Conservation (phyloP, 1,284 basidiomycete species). For the Ceratobasidium sp. region DNA sequence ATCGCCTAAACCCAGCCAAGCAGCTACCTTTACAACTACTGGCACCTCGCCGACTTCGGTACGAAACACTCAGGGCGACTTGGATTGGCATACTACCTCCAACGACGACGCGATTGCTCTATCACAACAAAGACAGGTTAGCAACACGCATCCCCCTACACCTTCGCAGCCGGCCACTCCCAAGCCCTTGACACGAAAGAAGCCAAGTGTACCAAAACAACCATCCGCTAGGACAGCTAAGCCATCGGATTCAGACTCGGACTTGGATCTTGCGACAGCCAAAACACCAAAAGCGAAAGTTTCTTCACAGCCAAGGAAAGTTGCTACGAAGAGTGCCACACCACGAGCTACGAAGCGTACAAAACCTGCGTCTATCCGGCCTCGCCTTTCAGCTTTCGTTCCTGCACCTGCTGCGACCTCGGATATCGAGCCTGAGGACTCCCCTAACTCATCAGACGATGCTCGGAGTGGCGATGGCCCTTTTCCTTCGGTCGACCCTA, state of each 20-base stretch:
- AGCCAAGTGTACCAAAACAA: too few relatives aligned
- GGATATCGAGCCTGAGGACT: conserved; percentile 21
- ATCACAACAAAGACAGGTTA: background rate
- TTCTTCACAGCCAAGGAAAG: background rate
- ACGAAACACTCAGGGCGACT: too few relatives aligned
- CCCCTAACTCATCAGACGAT: background rate
- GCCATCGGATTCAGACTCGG: conserved; percentile 16
- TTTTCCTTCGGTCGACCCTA: conserved; percentile 53
- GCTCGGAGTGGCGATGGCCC: background rate
- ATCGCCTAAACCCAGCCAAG: background rate
- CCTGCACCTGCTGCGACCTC: conserved; percentile 35
- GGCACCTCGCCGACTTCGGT: too few relatives aligned
- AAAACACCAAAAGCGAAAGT: background rate
- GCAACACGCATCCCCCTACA: background rate
- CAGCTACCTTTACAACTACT: background rate
- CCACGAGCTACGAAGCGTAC: conserved; percentile 20
- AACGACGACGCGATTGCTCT: background rate
- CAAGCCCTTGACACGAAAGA: background rate
- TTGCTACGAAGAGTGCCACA: background rate
- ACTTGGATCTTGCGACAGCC: background rate
- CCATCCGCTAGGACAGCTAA: too few relatives aligned
- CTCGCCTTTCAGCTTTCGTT: conserved; percentile 25
- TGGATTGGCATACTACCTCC: too few relatives aligned
- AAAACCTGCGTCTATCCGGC: background rate
- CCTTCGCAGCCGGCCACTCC: background rate